Evolutionary conservation across 768 basidiomycete species (phyloP), one percentile per base, ranked within the genome.

Genomic region (Russula abietina): DNA sequence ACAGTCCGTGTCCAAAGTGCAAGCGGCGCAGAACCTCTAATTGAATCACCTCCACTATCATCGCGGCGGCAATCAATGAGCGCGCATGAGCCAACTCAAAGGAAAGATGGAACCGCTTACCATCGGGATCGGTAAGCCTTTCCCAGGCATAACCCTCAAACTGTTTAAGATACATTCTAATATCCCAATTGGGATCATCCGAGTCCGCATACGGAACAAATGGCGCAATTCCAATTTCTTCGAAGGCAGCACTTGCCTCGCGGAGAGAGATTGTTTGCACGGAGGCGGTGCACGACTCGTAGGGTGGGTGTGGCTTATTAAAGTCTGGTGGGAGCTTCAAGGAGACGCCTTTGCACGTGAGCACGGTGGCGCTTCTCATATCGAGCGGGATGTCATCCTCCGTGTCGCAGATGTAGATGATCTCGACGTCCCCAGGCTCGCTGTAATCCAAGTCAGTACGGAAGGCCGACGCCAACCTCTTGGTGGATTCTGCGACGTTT

Each of bases 141-240:
- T 83, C 78, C 88, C 88, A 89, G 0, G 78, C 77, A 56, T 83
- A 75, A 2, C 70, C 69, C 10, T 68, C 70, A 70, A 86, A 80
- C 5, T 80, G 75, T 16, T 68, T 57, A 2, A 73, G 67, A 65
- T 87, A 80, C 17, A 55, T 67, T 3, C 50, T 33, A 38, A 70
- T 72, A 55, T 82, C 66, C 65, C 89, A 90, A 0, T 52, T 67
- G 3, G 78, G 77, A 49, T 89, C 87, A 7, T 39, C 38, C 38
- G 38, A 39, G 67, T 89, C 86, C 0, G 81, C 76, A 57, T 82
- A 82, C 2, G 87, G 86, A 7, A 87, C 71, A 69, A 87, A 89
- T 2, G 77, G 75, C 77, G 88, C 79, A 24, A 73, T 71, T 62
- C 78, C 75, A 7, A 81, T 73, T 61, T 88, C 87, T 62, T 88